A percentile compares a stretch with the other conserved stretches of the same genome.
phyloP scores from a whole-genome alignment of 257 asterid species.

The Petunia axillaris region DNA sequence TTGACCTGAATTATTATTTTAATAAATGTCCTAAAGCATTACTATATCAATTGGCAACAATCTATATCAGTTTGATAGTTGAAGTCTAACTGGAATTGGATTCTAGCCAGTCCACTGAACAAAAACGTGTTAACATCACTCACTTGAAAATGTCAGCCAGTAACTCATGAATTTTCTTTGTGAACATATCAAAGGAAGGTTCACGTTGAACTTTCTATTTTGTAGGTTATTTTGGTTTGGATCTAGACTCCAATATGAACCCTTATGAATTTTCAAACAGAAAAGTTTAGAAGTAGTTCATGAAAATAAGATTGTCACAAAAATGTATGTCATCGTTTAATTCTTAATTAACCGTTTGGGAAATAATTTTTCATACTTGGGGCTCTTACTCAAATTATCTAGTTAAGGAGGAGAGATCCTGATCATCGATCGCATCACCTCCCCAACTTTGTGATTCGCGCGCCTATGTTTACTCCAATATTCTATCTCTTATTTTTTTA shows the following conservation, averaged over 20 bases:
- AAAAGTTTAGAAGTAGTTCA: neutral
- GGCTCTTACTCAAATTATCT: too few relatives aligned
- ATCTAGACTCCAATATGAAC: neutral
- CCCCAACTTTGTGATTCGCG: too few relatives aligned
- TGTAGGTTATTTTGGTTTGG: neutral
- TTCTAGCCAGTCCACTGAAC: neutral
- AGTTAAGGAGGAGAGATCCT: too few relatives aligned
- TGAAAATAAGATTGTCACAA: neutral
- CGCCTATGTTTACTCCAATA: too few relatives aligned
- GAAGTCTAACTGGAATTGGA: neutral
- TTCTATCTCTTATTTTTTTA: too few relatives aligned
- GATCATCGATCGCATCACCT: too few relatives aligned
- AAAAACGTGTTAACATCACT: constrained; percentile 6
- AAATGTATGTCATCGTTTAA: neutral
- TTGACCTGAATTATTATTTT: too few relatives aligned
- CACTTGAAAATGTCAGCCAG: neutral
- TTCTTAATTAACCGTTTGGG: neutral
- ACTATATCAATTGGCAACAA: too few relatives aligned
- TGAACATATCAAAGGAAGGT: neutral
- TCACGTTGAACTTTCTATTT: constrained; percentile 3
- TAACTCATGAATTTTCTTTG: neutral
- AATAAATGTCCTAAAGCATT: too few relatives aligned
- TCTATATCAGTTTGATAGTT: too few relatives aligned
- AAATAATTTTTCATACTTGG: neutral
- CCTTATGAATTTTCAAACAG: neutral